Conservation (phyloP, 768 basidiomycete species). For the Rhodotorula sphaerocarpa region DNA sequence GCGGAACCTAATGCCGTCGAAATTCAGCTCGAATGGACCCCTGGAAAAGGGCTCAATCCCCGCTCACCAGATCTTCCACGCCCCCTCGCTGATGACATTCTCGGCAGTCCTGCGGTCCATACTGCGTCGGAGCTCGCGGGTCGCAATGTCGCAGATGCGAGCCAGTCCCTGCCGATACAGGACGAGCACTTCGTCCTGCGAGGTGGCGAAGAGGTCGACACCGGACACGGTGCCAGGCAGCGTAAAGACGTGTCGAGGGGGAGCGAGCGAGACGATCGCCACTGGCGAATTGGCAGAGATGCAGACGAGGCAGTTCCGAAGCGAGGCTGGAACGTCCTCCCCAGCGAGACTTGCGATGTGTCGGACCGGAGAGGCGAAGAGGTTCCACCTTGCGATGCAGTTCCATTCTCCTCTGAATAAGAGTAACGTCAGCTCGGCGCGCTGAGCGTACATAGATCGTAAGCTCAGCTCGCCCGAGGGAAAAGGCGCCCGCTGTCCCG, state of each 20-base stretch:
- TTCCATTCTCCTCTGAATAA: conserved; percentile 54
- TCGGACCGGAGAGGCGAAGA: conserved; percentile 61
- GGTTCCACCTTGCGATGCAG: conserved; percentile 61
- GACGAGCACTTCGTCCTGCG: conserved; percentile 60
- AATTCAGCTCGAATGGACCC: background rate
- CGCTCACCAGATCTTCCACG: conserved; percentile 65
- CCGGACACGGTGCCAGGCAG: conserved; percentile 73
- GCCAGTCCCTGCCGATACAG: conserved; percentile 68
- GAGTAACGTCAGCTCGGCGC: background rate
- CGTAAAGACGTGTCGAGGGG: conserved; percentile 61
- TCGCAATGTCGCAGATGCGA: conserved; percentile 76
- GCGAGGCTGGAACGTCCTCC: no score
- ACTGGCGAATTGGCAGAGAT: conserved; percentile 30
- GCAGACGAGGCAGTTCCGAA: conserved; percentile 20
- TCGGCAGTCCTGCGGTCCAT: conserved; percentile 67
- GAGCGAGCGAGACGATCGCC: conserved; percentile 63
- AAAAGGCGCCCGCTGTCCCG: conserved; percentile 67
- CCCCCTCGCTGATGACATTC: conserved; percentile 59
- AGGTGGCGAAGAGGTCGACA: conserved; percentile 56
- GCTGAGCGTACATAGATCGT: no score
- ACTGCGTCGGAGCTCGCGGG: conserved; percentile 74
- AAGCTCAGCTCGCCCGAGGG: no score
- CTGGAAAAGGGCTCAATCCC: background rate
- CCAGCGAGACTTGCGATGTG: conserved; percentile 56
- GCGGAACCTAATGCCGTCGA: no score